Conservation (phyloP, 495 filamentous ascomycete species). For the Penicillium silybi region DNA sequence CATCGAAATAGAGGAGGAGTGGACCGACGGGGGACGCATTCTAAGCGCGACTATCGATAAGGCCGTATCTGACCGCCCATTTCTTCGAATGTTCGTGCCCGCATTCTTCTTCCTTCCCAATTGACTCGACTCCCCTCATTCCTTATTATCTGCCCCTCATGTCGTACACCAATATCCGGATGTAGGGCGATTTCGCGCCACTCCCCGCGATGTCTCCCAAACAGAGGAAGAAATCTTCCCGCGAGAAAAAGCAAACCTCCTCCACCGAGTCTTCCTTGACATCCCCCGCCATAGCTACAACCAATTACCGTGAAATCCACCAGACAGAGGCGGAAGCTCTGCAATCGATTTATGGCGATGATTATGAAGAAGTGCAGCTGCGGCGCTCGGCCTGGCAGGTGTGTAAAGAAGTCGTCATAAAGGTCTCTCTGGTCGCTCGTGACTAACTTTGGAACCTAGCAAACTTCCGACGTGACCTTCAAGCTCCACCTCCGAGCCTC, state of each 20-base stretch:
- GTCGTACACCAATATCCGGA: slow-evolving; percentile 16
- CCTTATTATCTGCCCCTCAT: slow-evolving; percentile 5
- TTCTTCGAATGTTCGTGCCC: slow-evolving; percentile 8
- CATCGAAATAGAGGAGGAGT: not conserved
- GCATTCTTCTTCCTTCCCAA: slow-evolving; percentile 1
- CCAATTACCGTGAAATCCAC: slow-evolving; percentile 81
- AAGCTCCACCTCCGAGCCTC: slow-evolving; percentile 71
- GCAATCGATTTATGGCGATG: slow-evolving; percentile 87
- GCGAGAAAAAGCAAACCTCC: slow-evolving; percentile 31
- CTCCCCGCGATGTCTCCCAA: slow-evolving; percentile 51
- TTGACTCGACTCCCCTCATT: slow-evolving; percentile 3
- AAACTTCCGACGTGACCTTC: slow-evolving; percentile 74
- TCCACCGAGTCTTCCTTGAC: slow-evolving; percentile 26
- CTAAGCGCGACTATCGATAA: slow-evolving; percentile 15
- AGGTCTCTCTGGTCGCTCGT: not conserved
- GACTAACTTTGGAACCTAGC: slow-evolving; percentile 35
- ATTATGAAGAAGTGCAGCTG: slow-evolving; percentile 70
- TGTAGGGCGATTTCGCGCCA: slow-evolving; percentile 34
- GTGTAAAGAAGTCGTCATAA: slow-evolving; percentile 22
- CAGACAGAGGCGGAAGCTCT: slow-evolving; percentile 83
- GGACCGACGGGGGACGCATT: no score
- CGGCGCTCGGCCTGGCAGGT: slow-evolving; percentile 85
- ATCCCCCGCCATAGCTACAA: slow-evolving; percentile 32
- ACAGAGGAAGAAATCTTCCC: slow-evolving; percentile 39
- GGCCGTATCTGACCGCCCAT: slow-evolving; percentile 26